These are phyloP conservation scores for Globisporangium acanthophoron DNA, from an alignment of 352 stramenopile species.

Conservation along the genomic window DNA sequence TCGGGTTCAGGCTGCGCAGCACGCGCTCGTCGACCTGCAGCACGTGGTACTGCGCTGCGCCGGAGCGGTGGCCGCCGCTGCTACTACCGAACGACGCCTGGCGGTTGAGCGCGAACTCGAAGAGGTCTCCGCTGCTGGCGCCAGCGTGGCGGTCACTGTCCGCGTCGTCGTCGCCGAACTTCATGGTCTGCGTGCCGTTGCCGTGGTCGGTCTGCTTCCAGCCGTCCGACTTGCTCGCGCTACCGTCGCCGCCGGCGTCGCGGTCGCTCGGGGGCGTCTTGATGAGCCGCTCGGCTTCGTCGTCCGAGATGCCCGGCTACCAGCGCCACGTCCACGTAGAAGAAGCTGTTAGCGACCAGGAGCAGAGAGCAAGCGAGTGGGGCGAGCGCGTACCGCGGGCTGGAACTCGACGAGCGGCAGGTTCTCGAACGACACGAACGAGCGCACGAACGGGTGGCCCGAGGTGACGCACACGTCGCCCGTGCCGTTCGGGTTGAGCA, in stretches of 20 bases:
- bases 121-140: slow-evolving; percentile 35
- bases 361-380: not conserved
- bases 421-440: slow-evolving; percentile 94
- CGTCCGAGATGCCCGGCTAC: slow-evolving; percentile 64
- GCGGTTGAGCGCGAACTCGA: slow-evolving; percentile 85
- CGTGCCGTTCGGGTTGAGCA: slow-evolving; percentile 86
- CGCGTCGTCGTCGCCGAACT: slow-evolving; percentile 61
- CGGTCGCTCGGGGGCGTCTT: slow-evolving; percentile 43
- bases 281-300: slow-evolving; percentile 83
- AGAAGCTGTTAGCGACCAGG: not conserved
- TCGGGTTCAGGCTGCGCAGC: slow-evolving; percentile 61
- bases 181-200: slow-evolving; percentile 73
- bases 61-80: slow-evolving; percentile 40
- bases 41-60: slow-evolving; percentile 54
- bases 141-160: slow-evolving; percentile 21
- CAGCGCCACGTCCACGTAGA: no score
- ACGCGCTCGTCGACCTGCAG: slow-evolving; percentile 76
- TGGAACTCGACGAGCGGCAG: slow-evolving; percentile 95
- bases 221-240: slow-evolving; percentile 18
- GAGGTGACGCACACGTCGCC: slow-evolving; percentile 92
- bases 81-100: slow-evolving; percentile 55
- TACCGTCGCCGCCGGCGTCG: slow-evolving; percentile 15
- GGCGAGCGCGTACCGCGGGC: slow-evolving; percentile 33
- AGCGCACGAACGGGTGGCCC: slow-evolving; percentile 92
- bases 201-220: slow-evolving; percentile 65